Base-by-base conservation (phyloP, 2,329 filamentous ascomycete genomes). In the Amauroascus niger region DNA sequence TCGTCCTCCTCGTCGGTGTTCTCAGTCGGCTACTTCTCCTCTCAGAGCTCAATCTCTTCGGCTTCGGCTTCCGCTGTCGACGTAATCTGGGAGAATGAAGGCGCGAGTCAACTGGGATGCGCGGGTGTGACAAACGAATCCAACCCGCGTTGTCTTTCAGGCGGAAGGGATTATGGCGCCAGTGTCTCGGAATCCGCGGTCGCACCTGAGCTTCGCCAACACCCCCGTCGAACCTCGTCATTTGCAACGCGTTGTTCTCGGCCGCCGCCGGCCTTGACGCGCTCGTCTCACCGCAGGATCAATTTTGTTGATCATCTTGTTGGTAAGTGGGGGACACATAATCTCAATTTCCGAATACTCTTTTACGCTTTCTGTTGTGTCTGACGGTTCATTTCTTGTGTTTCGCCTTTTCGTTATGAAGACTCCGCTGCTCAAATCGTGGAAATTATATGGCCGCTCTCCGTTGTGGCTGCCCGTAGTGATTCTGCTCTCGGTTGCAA, bases 341-440 rank as follows among this genome's bases (percentile, higher is more conserved):
- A 32, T 16, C 2, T 24, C 16, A 48, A 57, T 59, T 60, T 60
- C 72, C n/a, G n/a, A n/a, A n/a, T 44, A 70, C 67, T 58, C 61
- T 57, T 60, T 58, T 63, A 64, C 63, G 62, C 55, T 60, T 52
- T 56, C 26, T 46, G 52, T 54, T 22, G n/a, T 48, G 41, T 61
- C 66, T 69, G 63, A 69, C 60, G n/a, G 18, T 5, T 6, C 14
- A 4, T 44, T 6, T 35, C 32, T 49, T 1, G 16, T 14, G 32
- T 47, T 41, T 13, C 41, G 26, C 20, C 39, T 53, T 60, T 61
- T 61, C 57, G 58, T 58, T 64, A 62, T 67, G 52, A 79, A 96
- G 91, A 96, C 81, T 95, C 91, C 63, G 93, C 93, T 51, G 93
- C 93, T 52, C 88, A 95, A 71, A 95, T 97, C 70, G 90, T 98